Evolutionary conservation across 2,329 filamentous ascomycete genomes (phyloP).

Genomic region (Pseudogymnoascus sp.): DNA sequence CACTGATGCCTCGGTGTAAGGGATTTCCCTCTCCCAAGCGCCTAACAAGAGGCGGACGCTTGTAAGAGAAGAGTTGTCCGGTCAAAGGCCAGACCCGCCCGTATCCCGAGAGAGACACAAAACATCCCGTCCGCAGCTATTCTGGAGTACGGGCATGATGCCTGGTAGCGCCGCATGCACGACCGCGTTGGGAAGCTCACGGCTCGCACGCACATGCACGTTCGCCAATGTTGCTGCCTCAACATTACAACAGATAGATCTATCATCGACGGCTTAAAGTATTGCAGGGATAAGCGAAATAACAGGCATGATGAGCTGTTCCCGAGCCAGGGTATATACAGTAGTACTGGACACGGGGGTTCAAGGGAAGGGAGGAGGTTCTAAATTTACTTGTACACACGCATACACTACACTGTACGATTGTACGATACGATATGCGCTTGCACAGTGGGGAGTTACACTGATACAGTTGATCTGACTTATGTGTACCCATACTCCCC

Average conservation of each 20-base stretch:
- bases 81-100: not conserved
- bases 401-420: too few relatives aligned
- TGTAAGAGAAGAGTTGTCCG: not conserved
- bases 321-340: not conserved
- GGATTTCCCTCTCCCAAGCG: not conserved
- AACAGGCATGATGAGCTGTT: not conserved
- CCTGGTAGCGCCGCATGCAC: not conserved
- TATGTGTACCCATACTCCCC: not conserved
- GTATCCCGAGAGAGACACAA: not conserved
- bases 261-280: not conserved
- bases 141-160: not conserved
- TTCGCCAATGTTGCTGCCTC: not conserved
- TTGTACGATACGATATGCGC: not conserved
- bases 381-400: not conserved
- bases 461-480: not conserved
- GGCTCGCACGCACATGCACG: not conserved
- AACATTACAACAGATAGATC: not conserved
- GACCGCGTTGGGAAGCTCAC: not conserved
- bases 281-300: not conserved
- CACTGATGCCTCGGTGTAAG: not conserved
- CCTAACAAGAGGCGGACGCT: not conserved
- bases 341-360: not conserved
- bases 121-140: not conserved
- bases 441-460: not conserved
- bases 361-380: not conserved